These are phyloP conservation scores for Cyberlindnera maritima DNA, from an alignment of 805 yeast genomes.

Conservation along the genomic window DNA sequence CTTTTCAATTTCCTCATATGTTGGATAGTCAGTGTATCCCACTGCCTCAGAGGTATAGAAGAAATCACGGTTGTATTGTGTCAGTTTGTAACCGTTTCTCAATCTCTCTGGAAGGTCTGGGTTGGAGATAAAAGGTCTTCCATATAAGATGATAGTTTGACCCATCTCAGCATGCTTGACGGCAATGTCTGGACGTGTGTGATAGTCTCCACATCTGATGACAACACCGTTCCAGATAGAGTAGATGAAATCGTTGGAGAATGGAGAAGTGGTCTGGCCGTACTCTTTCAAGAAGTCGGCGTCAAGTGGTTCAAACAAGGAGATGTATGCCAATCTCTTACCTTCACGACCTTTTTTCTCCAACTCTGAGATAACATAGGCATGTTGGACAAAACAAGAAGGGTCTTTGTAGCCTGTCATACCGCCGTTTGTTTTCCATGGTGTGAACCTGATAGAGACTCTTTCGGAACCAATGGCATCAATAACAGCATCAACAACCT, in stretches of 20 bases:
- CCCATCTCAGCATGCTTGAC: conserved; percentile 2
- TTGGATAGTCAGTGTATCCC: conserved; percentile 34
- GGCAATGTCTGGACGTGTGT: conserved; percentile 14
- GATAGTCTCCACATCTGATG: conserved; percentile 26
- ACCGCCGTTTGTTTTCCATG: conserved; percentile 39
- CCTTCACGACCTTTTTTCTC: conserved; percentile 36
- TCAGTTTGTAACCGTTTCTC: conserved; percentile 31
- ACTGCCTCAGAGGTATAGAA: conserved; percentile 32
- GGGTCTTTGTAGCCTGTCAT: conserved; percentile 37
- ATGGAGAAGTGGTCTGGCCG: conserved; percentile 14
- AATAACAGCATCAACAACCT: conserved; percentile 48
- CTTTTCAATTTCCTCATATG: conserved; percentile 18
- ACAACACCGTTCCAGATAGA: conserved; percentile 44
- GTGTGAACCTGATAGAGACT: conserved; percentile 48
- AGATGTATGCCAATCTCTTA: conserved; percentile 35
- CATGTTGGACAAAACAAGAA: conserved; percentile 34
- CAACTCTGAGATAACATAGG: conserved; percentile 39
- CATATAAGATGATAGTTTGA: conserved; percentile 35
- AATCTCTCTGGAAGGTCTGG: conserved; percentile 40
- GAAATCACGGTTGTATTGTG: conserved; percentile 37
- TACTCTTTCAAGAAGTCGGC: conserved; percentile 30
- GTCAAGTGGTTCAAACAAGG: conserved; percentile 35
- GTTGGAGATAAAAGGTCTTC: conserved; percentile 37
- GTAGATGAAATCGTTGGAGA: conserved; percentile 36
- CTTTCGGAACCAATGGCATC: conserved; percentile 51